These are phyloP conservation scores for Endocalyx cinctus DNA, from an alignment of 2,329 filamentous ascomycete genomes.

Conservation along the genomic window DNA sequence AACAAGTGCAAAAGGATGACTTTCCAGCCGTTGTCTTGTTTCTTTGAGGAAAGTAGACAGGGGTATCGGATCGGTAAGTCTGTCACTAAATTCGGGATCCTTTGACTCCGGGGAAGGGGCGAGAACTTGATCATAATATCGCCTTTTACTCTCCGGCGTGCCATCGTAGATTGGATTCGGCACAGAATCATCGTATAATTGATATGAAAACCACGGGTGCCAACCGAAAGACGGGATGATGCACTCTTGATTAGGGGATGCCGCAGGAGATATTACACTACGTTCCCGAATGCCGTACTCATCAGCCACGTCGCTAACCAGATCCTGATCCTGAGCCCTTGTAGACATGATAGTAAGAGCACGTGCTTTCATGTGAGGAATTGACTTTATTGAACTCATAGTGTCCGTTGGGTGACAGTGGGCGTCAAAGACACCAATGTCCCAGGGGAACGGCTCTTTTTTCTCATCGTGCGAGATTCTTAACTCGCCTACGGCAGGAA, in stretches of 20 bases:
- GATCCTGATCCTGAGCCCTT: constrained; percentile 66
- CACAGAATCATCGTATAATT: constrained; percentile 60
- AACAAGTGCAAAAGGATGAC: constrained; percentile 61
- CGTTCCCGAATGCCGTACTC: constrained; percentile 42
- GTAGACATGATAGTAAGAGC: constrained; percentile 74
- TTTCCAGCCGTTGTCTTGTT: constrained; percentile 50
- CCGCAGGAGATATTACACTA: constrained; percentile 12
- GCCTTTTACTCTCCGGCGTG: constrained; percentile 34
- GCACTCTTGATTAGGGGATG: constrained; percentile 26
- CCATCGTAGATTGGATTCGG: constrained; percentile 32
- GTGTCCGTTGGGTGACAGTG: constrained; percentile 84
- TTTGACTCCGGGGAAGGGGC: constrained; percentile 43
- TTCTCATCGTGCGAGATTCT: too few species aligned
- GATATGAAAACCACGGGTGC: constrained; percentile 84
- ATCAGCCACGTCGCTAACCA: constrained; percentile 60
- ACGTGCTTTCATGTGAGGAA: constrained; percentile 62
- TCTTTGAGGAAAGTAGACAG: constrained; percentile 55
- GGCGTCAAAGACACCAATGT: constrained; percentile 67
- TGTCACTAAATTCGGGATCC: constrained; percentile 38
- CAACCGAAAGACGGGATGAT: constrained; percentile 75
- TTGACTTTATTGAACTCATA: constrained; percentile 53
- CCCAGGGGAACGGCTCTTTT: constrained; percentile 60
- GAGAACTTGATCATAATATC: constrained; percentile 66
- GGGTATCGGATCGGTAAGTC: constrained; percentile 55
- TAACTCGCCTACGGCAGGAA: too few species aligned